These are phyloP conservation scores for Dunaliella sp. DNA, from an alignment of 139 green algal genomes.

Conservation along the genomic window DNA sequence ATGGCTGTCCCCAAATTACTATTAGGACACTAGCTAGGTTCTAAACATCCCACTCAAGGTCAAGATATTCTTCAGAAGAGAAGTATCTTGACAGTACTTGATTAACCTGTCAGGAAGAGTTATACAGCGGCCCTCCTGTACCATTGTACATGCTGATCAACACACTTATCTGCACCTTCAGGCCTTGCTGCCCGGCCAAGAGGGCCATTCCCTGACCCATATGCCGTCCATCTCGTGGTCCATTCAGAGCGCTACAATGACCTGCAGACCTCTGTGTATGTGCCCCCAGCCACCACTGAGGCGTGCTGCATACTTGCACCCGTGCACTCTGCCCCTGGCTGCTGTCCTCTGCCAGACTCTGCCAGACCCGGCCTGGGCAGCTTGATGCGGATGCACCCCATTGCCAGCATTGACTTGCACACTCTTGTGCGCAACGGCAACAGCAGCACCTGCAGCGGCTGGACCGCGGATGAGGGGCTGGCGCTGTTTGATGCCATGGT, in stretches of 20 bases:
- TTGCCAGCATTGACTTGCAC: constrained; percentile 8
- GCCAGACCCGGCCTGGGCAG: background rate
- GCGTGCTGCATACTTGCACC: constrained; percentile 26
- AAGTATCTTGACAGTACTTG: too few relatives aligned
- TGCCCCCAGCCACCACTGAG: too few relatives aligned
- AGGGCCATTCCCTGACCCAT: too few relatives aligned
- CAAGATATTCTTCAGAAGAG: too few relatives aligned
- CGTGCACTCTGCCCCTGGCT: background rate
- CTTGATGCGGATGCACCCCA: background rate
- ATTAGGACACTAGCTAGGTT: too few relatives aligned
- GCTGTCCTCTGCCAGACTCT: background rate
- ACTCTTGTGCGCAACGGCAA: background rate
- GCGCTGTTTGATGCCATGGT: constrained; percentile 35
- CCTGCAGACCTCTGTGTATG: constrained; percentile 33
- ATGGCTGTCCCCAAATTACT: too few relatives aligned
- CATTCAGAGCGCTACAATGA: constrained; percentile 49
- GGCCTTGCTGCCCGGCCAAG: too few relatives aligned
- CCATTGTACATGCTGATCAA: too few relatives aligned
- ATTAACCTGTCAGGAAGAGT: too few relatives aligned
- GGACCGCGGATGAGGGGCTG: constrained; percentile 33
- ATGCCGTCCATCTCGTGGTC: constrained; percentile 37
- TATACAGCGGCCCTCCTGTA: too few relatives aligned
- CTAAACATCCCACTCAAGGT: too few relatives aligned
- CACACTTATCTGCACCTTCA: too few relatives aligned
- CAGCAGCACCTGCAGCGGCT: background rate